Evolutionary conservation across 176 grass and related monocot genomes (phyloP).

Genomic region (sorghum (Sorghum bicolor)): Sorghum_bicolor_NCBIv3 NC_012872.2:11706501-11707000

Average conservation of each 20-base stretch:
- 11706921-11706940: conserved; percentile 90
- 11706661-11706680: conserved; percentile 63
- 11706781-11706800: conserved; percentile 98
- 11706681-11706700: conserved; percentile 71
- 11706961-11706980: conserved; percentile 93
- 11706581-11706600: conserved; percentile 70
- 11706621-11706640: conserved; percentile 83
- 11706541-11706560: conserved; percentile 98
- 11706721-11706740: conserved; percentile 67
- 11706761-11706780: conserved; percentile 90
- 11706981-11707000: background rate
- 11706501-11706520: conserved; percentile 64
- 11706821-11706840: conserved; percentile 67
- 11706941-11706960: conserved; percentile 81
- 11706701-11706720: conserved; percentile 53
- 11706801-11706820: conserved; percentile 94
- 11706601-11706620: conserved; percentile 71
- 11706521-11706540: conserved; percentile 90
- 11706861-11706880: background rate
- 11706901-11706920: conserved; percentile 63
- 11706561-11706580: conserved; percentile 61
- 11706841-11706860: conserved; percentile 11
- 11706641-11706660: conserved; percentile 93
- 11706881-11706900: conserved; percentile 9
- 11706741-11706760: conserved; percentile 83